Evolutionary conservation across 805 yeast genomes (phyloP).

Genomic region (Maudiozyma pseudohumilis): DNA sequence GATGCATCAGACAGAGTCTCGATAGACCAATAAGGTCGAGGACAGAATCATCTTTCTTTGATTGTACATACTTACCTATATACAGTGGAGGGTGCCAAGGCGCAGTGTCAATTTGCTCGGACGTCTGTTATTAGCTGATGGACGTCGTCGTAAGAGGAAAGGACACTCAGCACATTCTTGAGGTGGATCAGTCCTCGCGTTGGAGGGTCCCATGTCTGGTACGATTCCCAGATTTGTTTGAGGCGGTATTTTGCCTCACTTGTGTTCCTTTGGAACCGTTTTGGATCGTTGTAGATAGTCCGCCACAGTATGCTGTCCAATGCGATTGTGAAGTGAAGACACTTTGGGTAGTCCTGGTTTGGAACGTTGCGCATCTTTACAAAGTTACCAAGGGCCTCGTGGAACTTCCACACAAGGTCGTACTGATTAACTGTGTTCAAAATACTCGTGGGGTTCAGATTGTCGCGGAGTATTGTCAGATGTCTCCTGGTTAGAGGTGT

Average conservation of each 20-base stretch:
- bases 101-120: too few species aligned
- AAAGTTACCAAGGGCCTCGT: slow-evolving; percentile 31
- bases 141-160: slow-evolving; percentile 20
- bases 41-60: too few species aligned
- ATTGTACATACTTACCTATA: too few species aligned
- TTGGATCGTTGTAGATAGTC: slow-evolving; percentile 4
- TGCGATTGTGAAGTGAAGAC: slow-evolving; percentile 12
- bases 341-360: slow-evolving; percentile 9
- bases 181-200: slow-evolving; percentile 25
- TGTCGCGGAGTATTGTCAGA: slow-evolving; percentile 11
- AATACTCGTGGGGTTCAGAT: slow-evolving; percentile 20
- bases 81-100: too few species aligned
- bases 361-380: slow-evolving; percentile 28
- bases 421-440: slow-evolving; percentile 28
- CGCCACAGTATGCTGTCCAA: slow-evolving; percentile 11
- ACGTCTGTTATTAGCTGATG: slow-evolving; percentile 17
- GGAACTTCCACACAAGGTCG: slow-evolving; percentile 35
- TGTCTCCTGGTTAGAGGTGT: slow-evolving; percentile 16
- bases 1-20: too few species aligned
- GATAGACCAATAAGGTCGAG: too few species aligned
- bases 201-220: slow-evolving; percentile 27
- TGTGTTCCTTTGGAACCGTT: slow-evolving; percentile 12
- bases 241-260: slow-evolving; percentile 19
- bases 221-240: slow-evolving; percentile 20
- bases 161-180: slow-evolving; percentile 23